A percentile compares a stretch with the other conserved stretches of the same genome.
Conservation (phyloP, 331 rosid species). For the Arachis monticola region DNA sequence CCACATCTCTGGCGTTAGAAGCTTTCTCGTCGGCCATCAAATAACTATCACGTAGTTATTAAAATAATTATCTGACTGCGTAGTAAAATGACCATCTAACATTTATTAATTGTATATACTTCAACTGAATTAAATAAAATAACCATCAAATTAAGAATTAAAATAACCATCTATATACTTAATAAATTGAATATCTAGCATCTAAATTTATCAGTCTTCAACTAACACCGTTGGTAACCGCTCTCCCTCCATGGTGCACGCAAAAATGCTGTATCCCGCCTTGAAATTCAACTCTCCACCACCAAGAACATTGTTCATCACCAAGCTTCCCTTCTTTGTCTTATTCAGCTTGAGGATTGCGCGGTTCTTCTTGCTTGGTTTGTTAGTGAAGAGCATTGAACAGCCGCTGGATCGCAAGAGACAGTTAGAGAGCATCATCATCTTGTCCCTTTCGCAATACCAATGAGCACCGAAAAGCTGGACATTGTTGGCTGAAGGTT, state of each 20-base stretch:
- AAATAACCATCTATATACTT: no score
- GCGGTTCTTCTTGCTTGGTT: conserved; percentile 13
- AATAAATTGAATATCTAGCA: no score
- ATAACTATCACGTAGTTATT: no score
- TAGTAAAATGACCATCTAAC: no score
- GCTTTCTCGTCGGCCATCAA: no score
- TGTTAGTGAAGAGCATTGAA: conserved; percentile 78
- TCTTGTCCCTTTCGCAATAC: conserved; percentile 73
- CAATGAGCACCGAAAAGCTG: conserved; percentile 58
- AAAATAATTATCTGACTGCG: no score
- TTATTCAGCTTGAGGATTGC: conserved; percentile 62
- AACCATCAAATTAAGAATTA: no score
- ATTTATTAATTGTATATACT: no score
- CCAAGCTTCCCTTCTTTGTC: conserved; percentile 5
- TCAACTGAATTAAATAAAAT: no score
- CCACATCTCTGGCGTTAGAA: no score
- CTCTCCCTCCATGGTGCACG: conserved; percentile 76
- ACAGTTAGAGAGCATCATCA: conserved; percentile 80
- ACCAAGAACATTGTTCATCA: conserved; percentile 27
- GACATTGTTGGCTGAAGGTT: no score
- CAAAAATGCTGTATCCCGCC: conserved; percentile 80
- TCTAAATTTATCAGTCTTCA: no score
- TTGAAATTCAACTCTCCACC: conserved; percentile 56
- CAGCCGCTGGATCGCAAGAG: conserved; percentile 81
- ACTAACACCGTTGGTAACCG: conserved; percentile 70